These are phyloP conservation scores for Astrocystis sublimbata DNA, from an alignment of 495 filamentous ascomycete species.

Conservation along the genomic window DNA sequence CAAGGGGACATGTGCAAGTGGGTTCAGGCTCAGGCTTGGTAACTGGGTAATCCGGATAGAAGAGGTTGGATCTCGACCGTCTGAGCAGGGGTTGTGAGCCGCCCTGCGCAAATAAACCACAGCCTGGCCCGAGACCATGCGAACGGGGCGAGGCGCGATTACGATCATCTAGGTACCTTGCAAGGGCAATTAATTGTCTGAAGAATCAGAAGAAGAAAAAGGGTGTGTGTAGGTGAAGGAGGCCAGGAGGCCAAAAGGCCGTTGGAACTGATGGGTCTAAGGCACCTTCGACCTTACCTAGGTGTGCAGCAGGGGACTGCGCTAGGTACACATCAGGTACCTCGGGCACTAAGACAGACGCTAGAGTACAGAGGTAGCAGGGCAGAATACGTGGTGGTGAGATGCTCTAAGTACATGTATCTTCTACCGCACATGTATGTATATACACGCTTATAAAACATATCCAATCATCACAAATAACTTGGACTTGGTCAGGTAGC, in stretches of 20 bases:
- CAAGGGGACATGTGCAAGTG: conserved; percentile 37
- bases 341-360: too few species aligned
- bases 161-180: neutral
- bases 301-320: neutral
- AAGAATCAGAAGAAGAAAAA: neutral
- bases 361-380: too few species aligned
- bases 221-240: neutral
- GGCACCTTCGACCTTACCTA: neutral
- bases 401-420: too few species aligned
- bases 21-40: conserved; percentile 47
- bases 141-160: neutral
- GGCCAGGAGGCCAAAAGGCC: neutral
- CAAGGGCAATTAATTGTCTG: neutral
- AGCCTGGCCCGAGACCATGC: conserved; percentile 16
- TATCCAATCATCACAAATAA: too few species aligned
- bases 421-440: too few species aligned
- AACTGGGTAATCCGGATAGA: too few species aligned
- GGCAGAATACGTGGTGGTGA: neutral
- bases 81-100: conserved; percentile 27
- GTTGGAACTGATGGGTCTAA: neutral
- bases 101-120: conserved; percentile 33
- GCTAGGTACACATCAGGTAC: too few species aligned
- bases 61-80: conserved; percentile 44
- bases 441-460: too few species aligned
- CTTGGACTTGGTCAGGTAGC: too few species aligned